Percentiles rank a stretch among this genome's conserved stretches.
Conservation (phyloP, 73 alveolate species). For the Paramecium biaurelia region DNA sequence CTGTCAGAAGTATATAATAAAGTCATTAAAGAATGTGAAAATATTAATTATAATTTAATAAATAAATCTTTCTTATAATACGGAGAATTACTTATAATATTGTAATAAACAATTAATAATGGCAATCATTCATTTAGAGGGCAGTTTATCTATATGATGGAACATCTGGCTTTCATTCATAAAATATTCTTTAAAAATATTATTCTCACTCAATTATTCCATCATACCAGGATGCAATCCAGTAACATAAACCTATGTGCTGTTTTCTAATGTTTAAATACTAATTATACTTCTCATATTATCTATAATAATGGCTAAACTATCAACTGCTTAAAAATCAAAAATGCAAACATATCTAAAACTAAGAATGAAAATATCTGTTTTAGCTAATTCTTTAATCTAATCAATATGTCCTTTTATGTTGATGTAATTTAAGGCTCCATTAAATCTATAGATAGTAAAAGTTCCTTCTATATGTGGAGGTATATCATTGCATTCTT, state of each 20-base stretch:
- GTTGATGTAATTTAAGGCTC: slow-evolving; percentile 30
- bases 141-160: background rate
- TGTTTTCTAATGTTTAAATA: background rate
- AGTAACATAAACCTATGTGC: background rate
- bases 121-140: background rate
- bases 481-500: background rate
- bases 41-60: background rate
- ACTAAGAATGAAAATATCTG: background rate
- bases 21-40: slow-evolving; percentile 10
- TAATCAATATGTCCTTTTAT: slow-evolving; percentile 24
- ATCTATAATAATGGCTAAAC: background rate
- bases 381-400: slow-evolving; percentile 2
- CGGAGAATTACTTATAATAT: background rate
- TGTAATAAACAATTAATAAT: background rate
- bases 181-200: background rate
- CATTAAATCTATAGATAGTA: slow-evolving; percentile 14
- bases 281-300: slow-evolving; percentile 26
- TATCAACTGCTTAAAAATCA: slow-evolving; percentile 39
- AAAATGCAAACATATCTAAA: slow-evolving; percentile 30
- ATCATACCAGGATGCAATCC: slow-evolving; percentile 31
- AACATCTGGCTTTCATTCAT: background rate
- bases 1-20: background rate
- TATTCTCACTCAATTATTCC: background rate
- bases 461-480: background rate
- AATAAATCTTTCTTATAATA: background rate